Conservation (phyloP, 371 early-diverging fungal genomes). For the Mucor racemosus region DNA sequence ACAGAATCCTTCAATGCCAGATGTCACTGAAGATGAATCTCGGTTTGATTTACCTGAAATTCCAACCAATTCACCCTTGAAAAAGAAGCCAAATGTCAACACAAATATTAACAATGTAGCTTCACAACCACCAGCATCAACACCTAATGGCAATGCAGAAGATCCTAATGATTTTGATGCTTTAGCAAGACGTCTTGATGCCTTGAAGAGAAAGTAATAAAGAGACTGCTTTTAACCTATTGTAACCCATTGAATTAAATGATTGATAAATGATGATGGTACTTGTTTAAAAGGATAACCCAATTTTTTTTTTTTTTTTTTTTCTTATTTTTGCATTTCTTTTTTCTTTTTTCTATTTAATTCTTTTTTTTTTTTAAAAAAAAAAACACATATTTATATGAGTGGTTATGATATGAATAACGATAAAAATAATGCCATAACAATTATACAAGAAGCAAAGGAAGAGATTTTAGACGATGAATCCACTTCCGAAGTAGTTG, state of each 20-base stretch:
- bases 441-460: constrained; percentile 3
- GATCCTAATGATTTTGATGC: constrained; percentile 66
- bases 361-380: neutral
- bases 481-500: neutral
- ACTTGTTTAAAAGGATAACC: too few relatives aligned
- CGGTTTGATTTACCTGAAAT: constrained; percentile 42
- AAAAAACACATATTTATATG: neutral
- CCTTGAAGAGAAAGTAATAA: constrained; percentile 59
- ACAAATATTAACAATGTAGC: constrained; percentile 6
- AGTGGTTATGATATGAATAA: constrained; percentile 10
- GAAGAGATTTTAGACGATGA: neutral
- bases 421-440: neutral
- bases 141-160: constrained; percentile 12
- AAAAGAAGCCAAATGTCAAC: constrained; percentile 12
- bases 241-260: neutral
- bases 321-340: constrained; percentile 1
- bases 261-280: neutral
- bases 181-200: constrained; percentile 73
- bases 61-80: constrained; percentile 37
- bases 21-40: constrained; percentile 3
- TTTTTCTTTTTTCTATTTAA: neutral
- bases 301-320: neutral
- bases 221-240: constrained; percentile 14
- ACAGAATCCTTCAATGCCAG: constrained; percentile 10
- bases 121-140: neutral